A percentile compares a stretch with the other conserved stretches of the same genome.
Conservation (phyloP, 768 basidiomycete species). For the Boletus reticuloceps region DNA sequence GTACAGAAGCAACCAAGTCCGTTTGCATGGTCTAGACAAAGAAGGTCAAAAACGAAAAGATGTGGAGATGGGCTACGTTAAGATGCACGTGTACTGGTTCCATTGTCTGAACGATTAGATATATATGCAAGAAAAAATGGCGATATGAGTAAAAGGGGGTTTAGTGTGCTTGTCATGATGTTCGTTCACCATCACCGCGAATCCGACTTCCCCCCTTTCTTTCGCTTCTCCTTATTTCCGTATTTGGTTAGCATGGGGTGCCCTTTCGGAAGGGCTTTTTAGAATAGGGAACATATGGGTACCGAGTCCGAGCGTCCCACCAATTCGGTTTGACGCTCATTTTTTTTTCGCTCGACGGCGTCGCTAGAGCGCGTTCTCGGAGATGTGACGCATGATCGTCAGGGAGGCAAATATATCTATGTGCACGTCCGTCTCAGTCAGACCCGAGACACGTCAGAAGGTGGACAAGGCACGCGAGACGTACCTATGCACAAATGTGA, state of each 20-base stretch:
- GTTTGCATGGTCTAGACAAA: too few species aligned
- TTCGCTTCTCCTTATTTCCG: neutral
- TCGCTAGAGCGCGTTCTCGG: slow-evolving; percentile 43
- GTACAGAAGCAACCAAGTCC: too few species aligned
- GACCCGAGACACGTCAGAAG: neutral
- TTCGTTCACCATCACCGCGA: slow-evolving; percentile 3
- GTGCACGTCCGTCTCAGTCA: slow-evolving; percentile 1
- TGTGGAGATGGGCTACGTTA: neutral
- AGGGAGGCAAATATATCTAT: slow-evolving; percentile 58
- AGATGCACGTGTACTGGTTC: neutral
- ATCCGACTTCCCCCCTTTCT: neutral
- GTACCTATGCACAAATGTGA: slow-evolving; percentile 52
- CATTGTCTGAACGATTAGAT: neutral
- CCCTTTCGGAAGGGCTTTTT: slow-evolving; percentile 10
- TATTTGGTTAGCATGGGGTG: neutral
- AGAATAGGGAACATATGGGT: neutral
- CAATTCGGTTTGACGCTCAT: neutral
- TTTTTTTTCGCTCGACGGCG: neutral
- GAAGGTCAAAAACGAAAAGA: neutral
- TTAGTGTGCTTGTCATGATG: slow-evolving; percentile 2
- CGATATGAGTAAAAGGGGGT: neutral
- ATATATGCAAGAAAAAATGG: neutral
- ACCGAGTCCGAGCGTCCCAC: neutral
- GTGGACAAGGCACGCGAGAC: slow-evolving; percentile 11
- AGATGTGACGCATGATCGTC: slow-evolving; percentile 64